phyloP scores from a whole-genome alignment of 2,329 filamentous ascomycete species.

The Phyllosticta paracitricarpa region DNA sequence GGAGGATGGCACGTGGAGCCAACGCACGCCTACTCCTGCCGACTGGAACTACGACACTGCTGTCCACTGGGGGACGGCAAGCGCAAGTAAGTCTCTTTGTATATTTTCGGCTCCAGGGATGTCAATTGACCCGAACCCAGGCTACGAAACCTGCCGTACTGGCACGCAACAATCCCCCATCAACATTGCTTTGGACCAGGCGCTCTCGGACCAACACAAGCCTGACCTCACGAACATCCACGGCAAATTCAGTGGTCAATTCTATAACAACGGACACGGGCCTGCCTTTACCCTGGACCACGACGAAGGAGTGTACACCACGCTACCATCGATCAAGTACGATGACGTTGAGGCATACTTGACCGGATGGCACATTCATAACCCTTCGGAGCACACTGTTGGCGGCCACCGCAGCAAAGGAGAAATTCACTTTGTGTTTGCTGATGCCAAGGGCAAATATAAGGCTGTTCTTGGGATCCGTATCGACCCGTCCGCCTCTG shows the following conservation, averaged over 20 bases:
- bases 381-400: slow-evolving; percentile 41
- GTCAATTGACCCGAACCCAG: slow-evolving; percentile 12
- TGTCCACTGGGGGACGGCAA: slow-evolving; percentile 32
- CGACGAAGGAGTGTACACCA: slow-evolving; percentile 25
- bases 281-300: slow-evolving; percentile 34
- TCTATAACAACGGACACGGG: slow-evolving; percentile 43
- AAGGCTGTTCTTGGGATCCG: slow-evolving; percentile 38
- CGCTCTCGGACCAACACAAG: slow-evolving; percentile 31
- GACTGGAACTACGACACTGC: slow-evolving; percentile 28
- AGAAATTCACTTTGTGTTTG: slow-evolving; percentile 42
- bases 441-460: slow-evolving; percentile 32
- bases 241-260: slow-evolving; percentile 26
- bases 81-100: slow-evolving; percentile 15
- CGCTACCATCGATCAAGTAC: slow-evolving; percentile 34
- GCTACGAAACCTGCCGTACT: slow-evolving; percentile 38
- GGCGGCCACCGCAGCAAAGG: slow-evolving; percentile 34
- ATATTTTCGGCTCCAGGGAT: neutral
- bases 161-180: slow-evolving; percentile 44
- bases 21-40: neutral
- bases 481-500: slow-evolving; percentile 30
- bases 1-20: neutral
- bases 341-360: slow-evolving; percentile 40
- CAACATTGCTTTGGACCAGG: slow-evolving; percentile 30
- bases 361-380: slow-evolving; percentile 42
- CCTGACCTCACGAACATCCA: slow-evolving; percentile 34